phyloP scores from a whole-genome alignment of 441 rosid genomes.

The Populus hybrid region DNA sequence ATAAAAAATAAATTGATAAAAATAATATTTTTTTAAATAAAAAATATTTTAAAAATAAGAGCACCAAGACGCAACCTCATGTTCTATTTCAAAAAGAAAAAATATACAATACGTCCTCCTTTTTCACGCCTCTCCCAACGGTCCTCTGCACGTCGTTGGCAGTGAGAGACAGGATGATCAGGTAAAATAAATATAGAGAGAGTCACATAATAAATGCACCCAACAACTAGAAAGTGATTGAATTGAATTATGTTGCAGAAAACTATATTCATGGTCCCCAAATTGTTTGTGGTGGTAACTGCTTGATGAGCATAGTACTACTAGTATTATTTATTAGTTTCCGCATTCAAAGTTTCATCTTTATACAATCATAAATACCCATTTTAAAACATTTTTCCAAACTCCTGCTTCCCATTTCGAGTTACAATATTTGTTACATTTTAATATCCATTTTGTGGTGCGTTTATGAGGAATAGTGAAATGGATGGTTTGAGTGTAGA shows the following conservation, averaged over 20 bases:
- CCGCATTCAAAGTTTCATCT: neutral
- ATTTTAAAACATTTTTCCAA: slow-evolving; percentile 9
- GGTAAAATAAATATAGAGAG: slow-evolving; percentile 28
- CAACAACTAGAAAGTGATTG: slow-evolving; percentile 48
- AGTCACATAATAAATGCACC: slow-evolving; percentile 53
- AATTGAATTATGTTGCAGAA: slow-evolving; percentile 48
- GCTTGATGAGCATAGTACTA: neutral
- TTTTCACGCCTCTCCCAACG: neutral
- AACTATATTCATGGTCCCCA: slow-evolving; percentile 39
- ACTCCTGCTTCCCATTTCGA: slow-evolving; percentile 1
- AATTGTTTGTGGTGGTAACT: slow-evolving; percentile 24
- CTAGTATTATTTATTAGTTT: too few species aligned
- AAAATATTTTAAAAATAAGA: too few species aligned
- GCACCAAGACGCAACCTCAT: too few species aligned
- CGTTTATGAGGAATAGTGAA: slow-evolving; percentile 20
- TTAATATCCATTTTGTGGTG: neutral
- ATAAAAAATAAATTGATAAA: too few species aligned
- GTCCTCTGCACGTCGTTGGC: neutral
- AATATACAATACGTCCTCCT: neutral
- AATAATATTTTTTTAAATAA: too few species aligned
- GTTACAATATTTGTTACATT: neutral
- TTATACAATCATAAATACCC: slow-evolving; percentile 15
- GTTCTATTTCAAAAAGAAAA: slow-evolving; percentile 4
- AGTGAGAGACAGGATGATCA: slow-evolving; percentile 14
- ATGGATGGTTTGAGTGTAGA: slow-evolving; percentile 43